Evolutionary conservation across 345 rosid genomes (phyloP).

Genomic region (Hibiscus trionum): DNA sequence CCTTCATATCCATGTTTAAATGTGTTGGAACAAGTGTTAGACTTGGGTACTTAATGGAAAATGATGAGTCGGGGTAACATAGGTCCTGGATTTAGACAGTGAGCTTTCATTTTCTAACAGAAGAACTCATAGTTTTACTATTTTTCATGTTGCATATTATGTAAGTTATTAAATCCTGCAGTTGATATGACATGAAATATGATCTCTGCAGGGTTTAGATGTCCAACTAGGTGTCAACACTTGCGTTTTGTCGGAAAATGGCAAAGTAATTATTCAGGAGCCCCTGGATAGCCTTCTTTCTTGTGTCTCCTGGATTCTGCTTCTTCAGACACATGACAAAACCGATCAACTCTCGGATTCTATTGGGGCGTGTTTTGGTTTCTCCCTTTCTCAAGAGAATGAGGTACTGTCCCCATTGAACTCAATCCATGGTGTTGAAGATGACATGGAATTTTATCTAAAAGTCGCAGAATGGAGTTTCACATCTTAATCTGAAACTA

Average conservation of each 20-base stretch:
- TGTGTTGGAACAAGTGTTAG: background rate
- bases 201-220: conserved; percentile 42
- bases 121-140: background rate
- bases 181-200: conserved; percentile 4
- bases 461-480: background rate
- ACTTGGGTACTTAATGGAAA: background rate
- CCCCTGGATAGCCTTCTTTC: conserved; percentile 72
- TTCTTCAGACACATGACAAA: conserved; percentile 52
- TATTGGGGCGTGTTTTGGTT: conserved; percentile 58
- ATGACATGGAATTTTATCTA: background rate
- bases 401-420: conserved; percentile 40
- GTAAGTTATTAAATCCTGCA: background rate
- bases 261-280: conserved; percentile 47
- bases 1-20: background rate
- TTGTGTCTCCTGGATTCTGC: conserved; percentile 66
- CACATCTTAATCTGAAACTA: conserved; percentile 13
- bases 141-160: background rate
- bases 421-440: conserved; percentile 1
- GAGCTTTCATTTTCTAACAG: background rate
- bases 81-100: background rate
- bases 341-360: conserved; percentile 31
- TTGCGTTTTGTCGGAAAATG: conserved; percentile 48
- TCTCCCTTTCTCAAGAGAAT: conserved; percentile 80
- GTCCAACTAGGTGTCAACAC: conserved; percentile 42
- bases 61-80: background rate